Conservation (phyloP, 129 eudicot genomes). For the Erigeron canadensis region DNA sequence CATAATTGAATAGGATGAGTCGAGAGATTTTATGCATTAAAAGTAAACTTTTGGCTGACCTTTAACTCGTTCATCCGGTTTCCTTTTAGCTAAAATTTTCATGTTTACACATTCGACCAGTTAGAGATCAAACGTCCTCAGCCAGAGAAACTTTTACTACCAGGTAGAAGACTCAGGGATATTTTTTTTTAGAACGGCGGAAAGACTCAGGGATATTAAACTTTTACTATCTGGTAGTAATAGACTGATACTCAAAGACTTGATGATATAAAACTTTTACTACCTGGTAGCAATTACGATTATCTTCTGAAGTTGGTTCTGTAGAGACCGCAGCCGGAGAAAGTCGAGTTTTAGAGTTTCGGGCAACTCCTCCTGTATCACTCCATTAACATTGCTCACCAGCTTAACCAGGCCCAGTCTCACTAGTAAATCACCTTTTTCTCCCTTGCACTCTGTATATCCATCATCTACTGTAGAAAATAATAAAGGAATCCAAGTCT, state of each 20-base stretch:
- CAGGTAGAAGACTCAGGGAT: background rate
- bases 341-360: conserved; percentile 73
- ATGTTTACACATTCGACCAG: background rate
- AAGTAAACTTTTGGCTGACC: no score
- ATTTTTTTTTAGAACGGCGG: no score
- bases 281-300: conserved; percentile 82
- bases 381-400: conserved; percentile 55
- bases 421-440: conserved; percentile 66
- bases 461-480: conserved; percentile 33
- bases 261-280: background rate
- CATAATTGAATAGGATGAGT: no score
- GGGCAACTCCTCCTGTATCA: conserved; percentile 56
- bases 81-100: background rate
- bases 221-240: background rate
- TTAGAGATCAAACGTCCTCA: background rate
- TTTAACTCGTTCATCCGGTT: background rate
- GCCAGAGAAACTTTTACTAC: background rate
- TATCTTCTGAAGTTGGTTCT: conserved; percentile 73
- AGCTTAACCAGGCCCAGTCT: conserved; percentile 80
- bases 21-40: no score
- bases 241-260: background rate
- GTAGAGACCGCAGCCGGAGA: conserved; percentile 54
- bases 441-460: conserved; percentile 68
- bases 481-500: background rate
- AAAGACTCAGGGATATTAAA: background rate